phyloP scores from a whole-genome alignment of 805 yeast genomes.

The Torulaspora gathmanii region DNA sequence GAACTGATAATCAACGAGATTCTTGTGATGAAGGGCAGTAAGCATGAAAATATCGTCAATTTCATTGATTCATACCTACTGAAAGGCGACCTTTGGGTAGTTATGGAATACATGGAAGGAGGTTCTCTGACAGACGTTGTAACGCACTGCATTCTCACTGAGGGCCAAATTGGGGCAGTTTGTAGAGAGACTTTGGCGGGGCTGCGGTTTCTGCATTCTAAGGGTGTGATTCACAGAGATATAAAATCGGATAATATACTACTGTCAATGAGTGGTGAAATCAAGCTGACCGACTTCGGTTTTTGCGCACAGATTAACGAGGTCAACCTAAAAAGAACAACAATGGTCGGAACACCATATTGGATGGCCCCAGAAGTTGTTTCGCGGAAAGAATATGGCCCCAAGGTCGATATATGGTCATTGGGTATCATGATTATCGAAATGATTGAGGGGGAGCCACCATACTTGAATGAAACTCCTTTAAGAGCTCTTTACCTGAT shows the following conservation, averaged over 20 bases:
- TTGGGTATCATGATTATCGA: slow-evolving; percentile 97
- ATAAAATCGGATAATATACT: slow-evolving; percentile 92
- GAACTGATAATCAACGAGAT: slow-evolving; percentile 93
- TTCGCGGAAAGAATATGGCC: slow-evolving; percentile 89
- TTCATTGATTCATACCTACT: slow-evolving; percentile 80
- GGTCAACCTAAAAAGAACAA: slow-evolving; percentile 79
- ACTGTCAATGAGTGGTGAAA: slow-evolving; percentile 76
- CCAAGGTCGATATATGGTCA: slow-evolving; percentile 97
- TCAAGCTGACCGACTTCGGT: slow-evolving; percentile 92
- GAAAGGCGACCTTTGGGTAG: slow-evolving; percentile 86
- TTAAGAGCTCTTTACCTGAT: slow-evolving; percentile 87
- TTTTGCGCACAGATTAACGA: slow-evolving; percentile 93
- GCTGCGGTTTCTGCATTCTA: slow-evolving; percentile 77
- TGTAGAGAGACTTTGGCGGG: slow-evolving; percentile 89
- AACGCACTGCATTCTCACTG: slow-evolving; percentile 81
- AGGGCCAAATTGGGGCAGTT: slow-evolving; percentile 92
- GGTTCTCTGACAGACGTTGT: slow-evolving; percentile 95
- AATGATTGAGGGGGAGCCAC: slow-evolving; percentile 99
- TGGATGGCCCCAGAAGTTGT: slow-evolving; percentile 99
- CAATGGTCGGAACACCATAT: slow-evolving; percentile 99
- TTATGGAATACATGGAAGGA: slow-evolving; percentile 99
- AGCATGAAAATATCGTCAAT: slow-evolving; percentile 89
- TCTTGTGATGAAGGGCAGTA: slow-evolving; percentile 88
- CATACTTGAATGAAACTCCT: slow-evolving; percentile 94
- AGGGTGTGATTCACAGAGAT: slow-evolving; percentile 93